A percentile compares a stretch with the other conserved stretches of the same genome.
Conservation (phyloP, 805 yeast genomes). For the Yarrowia keelungensis region DNA sequence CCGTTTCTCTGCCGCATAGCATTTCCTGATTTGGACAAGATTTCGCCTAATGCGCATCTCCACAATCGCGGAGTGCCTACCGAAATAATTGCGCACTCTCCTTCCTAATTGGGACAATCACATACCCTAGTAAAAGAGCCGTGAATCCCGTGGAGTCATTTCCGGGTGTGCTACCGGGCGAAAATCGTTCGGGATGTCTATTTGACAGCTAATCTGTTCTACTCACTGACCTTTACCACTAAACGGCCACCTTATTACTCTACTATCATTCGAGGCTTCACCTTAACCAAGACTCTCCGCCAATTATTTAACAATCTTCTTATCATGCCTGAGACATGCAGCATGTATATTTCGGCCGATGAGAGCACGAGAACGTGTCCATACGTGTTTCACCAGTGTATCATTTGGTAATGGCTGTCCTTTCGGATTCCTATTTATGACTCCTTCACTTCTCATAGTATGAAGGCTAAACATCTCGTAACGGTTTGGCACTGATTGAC, state of each 20-base stretch:
- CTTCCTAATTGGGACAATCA: neutral
- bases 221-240: too few species aligned
- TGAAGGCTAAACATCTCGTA: neutral
- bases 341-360: neutral
- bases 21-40: constrained; percentile 35
- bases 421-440: too few species aligned
- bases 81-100: neutral
- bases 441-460: too few species aligned
- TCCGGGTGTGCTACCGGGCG: neutral
- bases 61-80: constrained; percentile 2
- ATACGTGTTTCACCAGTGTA: too few species aligned
- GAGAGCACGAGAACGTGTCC: too few species aligned
- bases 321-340: constrained; percentile 12
- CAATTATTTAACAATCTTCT: neutral
- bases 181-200: neutral
- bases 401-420: too few species aligned
- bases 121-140: neutral
- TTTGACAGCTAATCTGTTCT: too few species aligned
- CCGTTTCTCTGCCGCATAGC: constrained; percentile 4
- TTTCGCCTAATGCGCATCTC: constrained; percentile 32
- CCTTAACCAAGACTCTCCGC: neutral
- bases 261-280: too few species aligned
- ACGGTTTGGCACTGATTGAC: neutral
- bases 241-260: too few species aligned
- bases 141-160: neutral